phyloP scores from a whole-genome alignment of 371 early-diverging fungal species.

The Mortierella sp. region DNA sequence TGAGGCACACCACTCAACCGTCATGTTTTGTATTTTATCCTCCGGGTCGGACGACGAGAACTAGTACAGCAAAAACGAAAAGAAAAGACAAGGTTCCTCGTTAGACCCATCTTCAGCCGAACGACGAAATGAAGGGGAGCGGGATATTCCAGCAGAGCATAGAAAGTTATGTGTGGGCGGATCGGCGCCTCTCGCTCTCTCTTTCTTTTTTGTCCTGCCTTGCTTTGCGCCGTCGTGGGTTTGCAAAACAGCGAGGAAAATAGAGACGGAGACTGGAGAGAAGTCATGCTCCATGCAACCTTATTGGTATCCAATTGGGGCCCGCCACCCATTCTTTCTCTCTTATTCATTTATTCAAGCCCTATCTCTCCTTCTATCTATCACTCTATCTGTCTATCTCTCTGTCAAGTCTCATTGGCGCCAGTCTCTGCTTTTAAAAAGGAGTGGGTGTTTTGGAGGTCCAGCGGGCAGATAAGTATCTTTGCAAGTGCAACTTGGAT shows the following conservation, averaged over 20 bases:
- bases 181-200: background rate
- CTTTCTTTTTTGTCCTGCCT: background rate
- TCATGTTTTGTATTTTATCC: background rate
- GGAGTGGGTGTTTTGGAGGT: background rate
- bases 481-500: background rate
- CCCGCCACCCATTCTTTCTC: background rate
- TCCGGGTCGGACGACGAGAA: conserved; percentile 2
- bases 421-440: background rate
- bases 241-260: background rate
- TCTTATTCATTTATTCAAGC: background rate
- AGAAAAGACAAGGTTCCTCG: background rate
- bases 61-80: background rate
- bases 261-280: background rate
- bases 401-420: background rate
- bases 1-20: background rate
- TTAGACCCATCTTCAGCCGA: background rate
- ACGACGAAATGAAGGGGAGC: background rate
- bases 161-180: background rate
- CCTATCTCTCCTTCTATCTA: background rate
- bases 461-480: background rate
- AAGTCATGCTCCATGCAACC: conserved; percentile 5
- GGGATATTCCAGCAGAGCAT: background rate
- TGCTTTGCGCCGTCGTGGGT: background rate
- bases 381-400: background rate
- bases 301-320: conserved; percentile 6